Evolutionary conservation across 2,329 filamentous ascomycete species (phyloP).

Genomic region (Rhinocladiella similis): DNA sequence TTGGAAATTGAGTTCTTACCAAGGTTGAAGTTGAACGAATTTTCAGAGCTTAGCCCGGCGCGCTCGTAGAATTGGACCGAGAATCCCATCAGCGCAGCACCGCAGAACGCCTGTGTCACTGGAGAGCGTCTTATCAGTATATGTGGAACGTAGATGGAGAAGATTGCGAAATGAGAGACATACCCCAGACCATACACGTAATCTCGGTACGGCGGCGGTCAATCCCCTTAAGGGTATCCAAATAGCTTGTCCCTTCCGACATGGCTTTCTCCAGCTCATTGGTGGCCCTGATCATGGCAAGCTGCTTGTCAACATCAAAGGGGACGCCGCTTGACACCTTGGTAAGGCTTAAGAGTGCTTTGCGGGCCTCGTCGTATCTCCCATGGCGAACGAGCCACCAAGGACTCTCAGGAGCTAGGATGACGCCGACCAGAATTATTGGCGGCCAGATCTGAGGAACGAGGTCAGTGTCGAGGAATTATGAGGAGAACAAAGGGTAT

Average conservation of each 20-base stretch:
- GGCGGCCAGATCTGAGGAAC: constrained; percentile 43
- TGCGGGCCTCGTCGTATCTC: constrained; percentile 36
- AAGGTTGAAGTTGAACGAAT: constrained; percentile 39
- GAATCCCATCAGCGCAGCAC: constrained; percentile 34
- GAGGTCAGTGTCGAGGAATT: neutral
- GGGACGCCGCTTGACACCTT: constrained; percentile 9
- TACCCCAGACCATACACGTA: constrained; percentile 9
- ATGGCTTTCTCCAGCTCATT: constrained; percentile 34
- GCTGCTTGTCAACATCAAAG: constrained; percentile 33
- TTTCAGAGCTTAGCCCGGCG: constrained; percentile 35
- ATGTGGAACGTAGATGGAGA: too few relatives aligned
- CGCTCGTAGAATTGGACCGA: constrained; percentile 37
- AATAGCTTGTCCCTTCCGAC: constrained; percentile 28
- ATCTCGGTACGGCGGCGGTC: constrained; percentile 44
- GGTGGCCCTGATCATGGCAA: constrained; percentile 43
- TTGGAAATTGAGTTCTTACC: constrained; percentile 30
- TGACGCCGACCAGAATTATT: constrained; percentile 44
- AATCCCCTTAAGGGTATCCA: constrained; percentile 34
- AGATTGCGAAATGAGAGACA: too few relatives aligned
- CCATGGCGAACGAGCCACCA: constrained; percentile 43
- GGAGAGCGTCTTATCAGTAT: too few relatives aligned
- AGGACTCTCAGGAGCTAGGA: constrained; percentile 41
- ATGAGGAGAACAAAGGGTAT: too few relatives aligned
- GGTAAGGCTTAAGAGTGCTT: constrained; percentile 34
- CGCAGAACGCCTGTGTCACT: constrained; percentile 33